Percentiles rank a stretch among this genome's conserved stretches.
These are phyloP conservation scores for Pythium periplocum DNA, from an alignment of 352 stramenopile genomes.

Conservation along the genomic window DNA sequence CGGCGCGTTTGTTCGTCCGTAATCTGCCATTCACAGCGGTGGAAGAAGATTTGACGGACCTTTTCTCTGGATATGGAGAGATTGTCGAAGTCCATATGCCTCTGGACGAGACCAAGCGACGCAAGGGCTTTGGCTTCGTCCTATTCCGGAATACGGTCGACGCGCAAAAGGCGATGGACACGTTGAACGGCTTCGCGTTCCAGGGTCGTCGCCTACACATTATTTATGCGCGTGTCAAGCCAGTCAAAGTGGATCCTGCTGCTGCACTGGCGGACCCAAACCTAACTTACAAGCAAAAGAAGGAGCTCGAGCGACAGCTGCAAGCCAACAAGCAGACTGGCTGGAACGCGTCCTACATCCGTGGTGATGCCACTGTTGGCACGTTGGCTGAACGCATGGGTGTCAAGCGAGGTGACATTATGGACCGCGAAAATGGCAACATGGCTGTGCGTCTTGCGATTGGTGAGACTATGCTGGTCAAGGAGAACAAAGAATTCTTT, in stretches of 20 bases:
- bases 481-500: slow-evolving; percentile 98
- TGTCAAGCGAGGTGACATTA: slow-evolving; percentile 92
- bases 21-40: slow-evolving; percentile 97
- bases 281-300: slow-evolving; percentile 87
- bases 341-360: slow-evolving; percentile 95
- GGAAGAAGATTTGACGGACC: slow-evolving; percentile 93
- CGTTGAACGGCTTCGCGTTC: slow-evolving; percentile 93
- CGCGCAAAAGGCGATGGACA: slow-evolving; percentile 82
- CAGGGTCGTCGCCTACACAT: slow-evolving; percentile 95
- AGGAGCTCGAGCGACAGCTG: slow-evolving; percentile 87
- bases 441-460: slow-evolving; percentile 97
- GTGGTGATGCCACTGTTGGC: slow-evolving; percentile 67
- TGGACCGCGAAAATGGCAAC: slow-evolving; percentile 94
- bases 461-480: slow-evolving; percentile 96
- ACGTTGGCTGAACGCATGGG: slow-evolving; percentile 82
- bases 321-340: slow-evolving; percentile 74
- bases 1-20: slow-evolving; percentile 93
- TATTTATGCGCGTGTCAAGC: slow-evolving; percentile 80
- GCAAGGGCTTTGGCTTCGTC: slow-evolving; percentile 98
- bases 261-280: slow-evolving; percentile 54
- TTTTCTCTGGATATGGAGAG: slow-evolving; percentile 86
- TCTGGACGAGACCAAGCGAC: slow-evolving; percentile 92
- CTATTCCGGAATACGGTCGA: slow-evolving; percentile 91
- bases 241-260: slow-evolving; percentile 53
- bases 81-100: slow-evolving; percentile 95